Conservation (phyloP, 495 filamentous ascomycete species). For the Penicillium argentinense region DNA sequence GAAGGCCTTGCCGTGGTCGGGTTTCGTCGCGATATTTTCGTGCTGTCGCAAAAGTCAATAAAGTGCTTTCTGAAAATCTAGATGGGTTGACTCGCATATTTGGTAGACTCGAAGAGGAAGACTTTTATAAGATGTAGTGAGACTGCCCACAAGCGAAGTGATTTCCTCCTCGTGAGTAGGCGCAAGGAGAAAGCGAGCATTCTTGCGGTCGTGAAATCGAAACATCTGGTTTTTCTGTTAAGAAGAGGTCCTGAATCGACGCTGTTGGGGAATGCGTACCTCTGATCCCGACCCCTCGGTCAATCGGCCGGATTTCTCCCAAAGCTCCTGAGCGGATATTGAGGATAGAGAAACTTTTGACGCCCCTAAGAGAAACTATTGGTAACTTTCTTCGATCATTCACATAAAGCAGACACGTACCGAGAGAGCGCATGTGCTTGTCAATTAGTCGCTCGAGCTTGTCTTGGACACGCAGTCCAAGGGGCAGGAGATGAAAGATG, state of each 20-base stretch:
- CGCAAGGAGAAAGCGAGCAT: constrained; percentile 71
- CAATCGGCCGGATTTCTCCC: constrained; percentile 68
- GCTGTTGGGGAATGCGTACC: constrained; percentile 31
- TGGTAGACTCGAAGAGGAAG: constrained; percentile 89
- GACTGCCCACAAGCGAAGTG: constrained; percentile 70
- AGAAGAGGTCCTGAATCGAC: neutral
- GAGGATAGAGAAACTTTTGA: constrained; percentile 87
- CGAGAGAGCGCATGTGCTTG: constrained; percentile 78
- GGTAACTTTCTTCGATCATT: no score
- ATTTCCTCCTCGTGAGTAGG: constrained; percentile 98
- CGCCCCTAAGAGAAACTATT: constrained; percentile 65
- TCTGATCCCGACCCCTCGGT: constrained; percentile 60
- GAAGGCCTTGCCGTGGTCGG: constrained; percentile 80
- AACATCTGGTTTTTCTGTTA: constrained; percentile 61
- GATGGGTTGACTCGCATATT: constrained; percentile 58
- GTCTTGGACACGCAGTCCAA: constrained; percentile 85
- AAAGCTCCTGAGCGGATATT: constrained; percentile 81
- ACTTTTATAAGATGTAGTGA: constrained; percentile 81
- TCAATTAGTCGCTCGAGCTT: constrained; percentile 86
- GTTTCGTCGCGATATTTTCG: constrained; percentile 94
- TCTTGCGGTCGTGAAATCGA: constrained; percentile 75
- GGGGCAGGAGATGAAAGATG: constrained; percentile 87
- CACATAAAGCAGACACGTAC: no score
- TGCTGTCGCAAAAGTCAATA: constrained; percentile 44
- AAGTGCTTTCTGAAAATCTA: neutral